Percentiles rank a stretch among this genome's conserved stretches.
These are phyloP conservation scores for Tetracladium setigerum DNA, from an alignment of 495 filamentous ascomycete genomes.

Conservation along the genomic window DNA sequence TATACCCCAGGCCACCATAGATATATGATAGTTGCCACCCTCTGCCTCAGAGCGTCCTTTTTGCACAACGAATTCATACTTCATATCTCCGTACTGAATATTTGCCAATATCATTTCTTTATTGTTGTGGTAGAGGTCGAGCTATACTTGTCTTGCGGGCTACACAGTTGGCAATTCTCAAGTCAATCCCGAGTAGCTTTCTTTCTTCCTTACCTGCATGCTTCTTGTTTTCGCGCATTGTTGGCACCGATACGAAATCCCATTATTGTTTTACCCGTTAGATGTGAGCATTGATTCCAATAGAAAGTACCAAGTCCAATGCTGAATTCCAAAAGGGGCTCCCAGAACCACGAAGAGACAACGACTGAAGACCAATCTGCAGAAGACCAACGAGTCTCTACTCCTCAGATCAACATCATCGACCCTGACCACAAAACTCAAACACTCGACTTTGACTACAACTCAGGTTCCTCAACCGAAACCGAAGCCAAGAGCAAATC, in stretches of 20 bases:
- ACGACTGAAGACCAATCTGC: neutral
- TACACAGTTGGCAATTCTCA: too few species aligned
- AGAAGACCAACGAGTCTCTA: constrained; percentile 5
- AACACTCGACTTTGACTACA: constrained; percentile 5
- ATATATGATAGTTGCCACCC: too few species aligned
- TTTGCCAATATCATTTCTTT: too few species aligned
- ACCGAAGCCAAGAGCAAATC: constrained; percentile 4
- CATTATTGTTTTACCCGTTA: constrained; percentile 1
- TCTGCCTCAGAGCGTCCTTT: too few species aligned
- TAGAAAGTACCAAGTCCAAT: neutral
- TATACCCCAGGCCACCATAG: constrained; percentile 4
- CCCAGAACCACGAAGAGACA: constrained; percentile 13
- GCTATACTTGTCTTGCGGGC: too few species aligned
- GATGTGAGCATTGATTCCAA: constrained; percentile 12
- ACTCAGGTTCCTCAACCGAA: constrained; percentile 14
- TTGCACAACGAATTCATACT: too few species aligned
- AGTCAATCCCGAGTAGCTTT: too few species aligned
- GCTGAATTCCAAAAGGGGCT: constrained; percentile 14
- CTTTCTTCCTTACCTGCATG: too few species aligned
- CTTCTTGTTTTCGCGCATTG: too few species aligned
- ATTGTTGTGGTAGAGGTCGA: too few species aligned
- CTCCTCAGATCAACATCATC: constrained; percentile 13
- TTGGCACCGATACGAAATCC: too few species aligned
- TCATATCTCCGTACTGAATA: too few species aligned
- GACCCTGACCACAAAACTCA: constrained; percentile 16